phyloP scores from a whole-genome alignment of 2,329 filamentous ascomycete genomes.

The Sarocladium oryzae region DNA sequence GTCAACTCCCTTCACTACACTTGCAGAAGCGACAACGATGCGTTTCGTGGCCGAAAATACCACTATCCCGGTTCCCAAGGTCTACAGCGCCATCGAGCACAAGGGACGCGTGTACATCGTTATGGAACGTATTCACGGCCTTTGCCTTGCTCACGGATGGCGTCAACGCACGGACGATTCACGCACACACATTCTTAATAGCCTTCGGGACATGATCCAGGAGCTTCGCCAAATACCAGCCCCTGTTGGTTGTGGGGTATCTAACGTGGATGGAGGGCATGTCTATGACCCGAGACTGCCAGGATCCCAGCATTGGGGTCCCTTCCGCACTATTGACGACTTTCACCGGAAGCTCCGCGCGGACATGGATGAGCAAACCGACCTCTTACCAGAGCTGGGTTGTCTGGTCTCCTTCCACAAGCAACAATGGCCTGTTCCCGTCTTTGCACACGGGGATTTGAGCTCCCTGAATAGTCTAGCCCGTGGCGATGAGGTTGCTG shows the following conservation, averaged over 20 bases:
- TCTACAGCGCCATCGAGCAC: constrained; percentile 27
- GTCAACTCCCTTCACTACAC: not conserved
- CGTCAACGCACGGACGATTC: constrained; percentile 11
- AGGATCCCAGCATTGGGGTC: constrained; percentile 17
- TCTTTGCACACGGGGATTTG: constrained; percentile 42
- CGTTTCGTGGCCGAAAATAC: constrained; percentile 15
- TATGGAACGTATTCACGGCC: constrained; percentile 31
- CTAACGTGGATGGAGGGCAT: constrained; percentile 21
- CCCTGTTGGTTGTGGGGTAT: constrained; percentile 14
- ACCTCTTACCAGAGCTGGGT: no score
- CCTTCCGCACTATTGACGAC: constrained; percentile 23
- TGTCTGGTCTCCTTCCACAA: constrained; percentile 29
- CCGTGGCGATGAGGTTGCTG: constrained; percentile 32
- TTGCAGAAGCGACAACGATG: constrained; percentile 19
- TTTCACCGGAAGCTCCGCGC: constrained; percentile 27
- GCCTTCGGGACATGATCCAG: constrained; percentile 17
- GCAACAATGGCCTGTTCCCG: constrained; percentile 25
- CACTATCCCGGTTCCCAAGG: constrained; percentile 15
- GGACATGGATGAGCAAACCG: constrained; percentile 20
- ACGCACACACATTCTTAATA: constrained; percentile 13
- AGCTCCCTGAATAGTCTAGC: constrained; percentile 36
- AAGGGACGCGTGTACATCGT: constrained; percentile 36
- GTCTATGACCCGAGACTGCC: constrained; percentile 22
- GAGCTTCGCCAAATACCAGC: constrained; percentile 18
- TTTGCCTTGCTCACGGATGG: constrained; percentile 14